A percentile compares a stretch with the other conserved stretches of the same genome.
These are phyloP conservation scores for Diaporthe vexans DNA, from an alignment of 2,329 filamentous ascomycete genomes.

Conservation along the genomic window DNA sequence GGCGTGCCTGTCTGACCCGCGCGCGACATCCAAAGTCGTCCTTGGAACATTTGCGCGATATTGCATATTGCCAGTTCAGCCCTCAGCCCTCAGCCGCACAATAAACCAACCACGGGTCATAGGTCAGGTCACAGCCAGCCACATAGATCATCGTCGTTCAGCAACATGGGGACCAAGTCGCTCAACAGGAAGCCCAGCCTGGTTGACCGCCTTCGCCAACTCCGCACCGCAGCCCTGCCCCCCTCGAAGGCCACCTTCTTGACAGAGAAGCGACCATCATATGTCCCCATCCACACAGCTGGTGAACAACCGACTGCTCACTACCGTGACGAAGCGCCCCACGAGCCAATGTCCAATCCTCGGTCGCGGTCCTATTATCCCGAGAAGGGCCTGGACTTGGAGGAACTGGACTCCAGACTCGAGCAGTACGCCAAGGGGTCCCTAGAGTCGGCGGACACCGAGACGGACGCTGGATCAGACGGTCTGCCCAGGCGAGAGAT, in stretches of 20 bases:
- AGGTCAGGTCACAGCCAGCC: neutral
- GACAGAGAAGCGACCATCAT: constrained; percentile 7
- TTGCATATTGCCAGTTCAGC: neutral
- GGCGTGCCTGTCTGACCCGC: constrained; percentile 2
- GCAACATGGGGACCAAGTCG: neutral
- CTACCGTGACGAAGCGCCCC: neutral
- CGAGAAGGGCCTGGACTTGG: constrained; percentile 12
- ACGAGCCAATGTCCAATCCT: neutral
- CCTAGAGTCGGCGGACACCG: neutral
- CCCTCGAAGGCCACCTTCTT: neutral
- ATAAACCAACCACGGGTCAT: neutral
- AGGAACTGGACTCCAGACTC: constrained; percentile 33
- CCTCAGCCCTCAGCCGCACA: neutral
- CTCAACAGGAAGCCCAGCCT: constrained; percentile 33
- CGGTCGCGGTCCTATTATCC: neutral
- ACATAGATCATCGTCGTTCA: neutral
- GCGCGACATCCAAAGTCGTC: neutral
- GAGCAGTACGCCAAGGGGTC: constrained; percentile 13
- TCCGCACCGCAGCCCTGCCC: constrained; percentile 11
- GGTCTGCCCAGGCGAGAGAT: neutral
- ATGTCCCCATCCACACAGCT: neutral
- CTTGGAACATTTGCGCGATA: neutral
- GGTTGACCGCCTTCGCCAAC: constrained; percentile 39
- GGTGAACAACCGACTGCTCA: neutral
- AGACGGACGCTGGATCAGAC: neutral